phyloP scores from a whole-genome alignment of 2,329 filamentous ascomycete species.

The Talaromyces sp. region DNA sequence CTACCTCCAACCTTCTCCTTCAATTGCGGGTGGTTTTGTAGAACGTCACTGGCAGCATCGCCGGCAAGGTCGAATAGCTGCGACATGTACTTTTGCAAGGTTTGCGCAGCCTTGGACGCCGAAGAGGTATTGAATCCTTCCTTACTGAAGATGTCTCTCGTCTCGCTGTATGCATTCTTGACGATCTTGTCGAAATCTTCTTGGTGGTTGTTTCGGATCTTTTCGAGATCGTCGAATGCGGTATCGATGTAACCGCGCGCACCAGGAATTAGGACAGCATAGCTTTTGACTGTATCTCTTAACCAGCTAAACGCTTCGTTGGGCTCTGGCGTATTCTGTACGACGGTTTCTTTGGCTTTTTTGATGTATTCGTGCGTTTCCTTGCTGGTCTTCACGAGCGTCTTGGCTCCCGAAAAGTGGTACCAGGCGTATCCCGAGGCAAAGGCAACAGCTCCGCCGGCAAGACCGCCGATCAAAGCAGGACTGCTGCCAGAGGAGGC shows the following conservation, averaged over 20 bases:
- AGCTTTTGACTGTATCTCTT: conserved; percentile 4
- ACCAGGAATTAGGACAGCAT: conserved; percentile 4
- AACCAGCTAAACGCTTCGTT: not conserved
- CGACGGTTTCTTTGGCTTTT: not conserved
- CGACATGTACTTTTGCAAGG: not conserved
- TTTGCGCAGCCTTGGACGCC: not conserved
- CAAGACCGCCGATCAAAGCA: not conserved
- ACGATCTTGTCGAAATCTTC: conserved; percentile 6
- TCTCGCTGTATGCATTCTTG: not conserved
- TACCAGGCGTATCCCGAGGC: conserved; percentile 3
- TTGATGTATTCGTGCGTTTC: conserved; percentile 5
- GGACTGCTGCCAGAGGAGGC: not conserved
- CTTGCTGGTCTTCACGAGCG: conserved; percentile 2
- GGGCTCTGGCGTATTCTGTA: conserved; percentile 5
- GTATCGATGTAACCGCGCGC: conserved; percentile 3
- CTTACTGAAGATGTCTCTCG: not conserved
- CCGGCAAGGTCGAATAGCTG: conserved; percentile 4
- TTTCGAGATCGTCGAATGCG: conserved; percentile 7
- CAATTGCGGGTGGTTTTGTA: not conserved
- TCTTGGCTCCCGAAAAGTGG: conserved; percentile 8
- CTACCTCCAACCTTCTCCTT: conserved; percentile 2
- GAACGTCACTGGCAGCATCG: not conserved
- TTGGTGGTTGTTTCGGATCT: conserved; percentile 2
- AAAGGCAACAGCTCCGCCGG: conserved; percentile 8
- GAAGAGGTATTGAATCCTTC: not conserved